Conservation (phyloP, 495 filamentous ascomycete genomes). For the Mytilinidion resinicola region DNA sequence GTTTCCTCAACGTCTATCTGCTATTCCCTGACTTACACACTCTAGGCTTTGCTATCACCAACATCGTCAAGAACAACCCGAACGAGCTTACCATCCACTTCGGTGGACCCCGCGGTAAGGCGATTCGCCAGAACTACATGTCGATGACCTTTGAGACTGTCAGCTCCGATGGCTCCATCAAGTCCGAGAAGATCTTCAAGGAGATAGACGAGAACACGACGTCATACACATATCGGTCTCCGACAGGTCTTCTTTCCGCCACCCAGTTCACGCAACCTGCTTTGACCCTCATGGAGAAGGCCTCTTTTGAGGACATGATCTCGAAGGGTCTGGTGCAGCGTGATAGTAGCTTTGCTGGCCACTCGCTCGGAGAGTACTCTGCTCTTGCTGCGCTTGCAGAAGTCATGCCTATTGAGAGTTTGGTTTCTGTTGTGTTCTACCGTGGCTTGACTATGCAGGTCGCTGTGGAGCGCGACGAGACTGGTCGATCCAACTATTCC, state of each 20-base stretch:
- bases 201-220: constrained; percentile 84
- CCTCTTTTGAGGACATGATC: constrained; percentile 98
- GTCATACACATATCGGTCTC: constrained; percentile 94
- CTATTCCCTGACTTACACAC: constrained; percentile 37
- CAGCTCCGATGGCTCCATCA: constrained; percentile 78
- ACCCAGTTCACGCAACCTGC: constrained; percentile 99
- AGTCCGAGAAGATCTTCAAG: constrained; percentile 99
- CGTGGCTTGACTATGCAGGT: constrained; percentile 99
- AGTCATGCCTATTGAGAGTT: constrained; percentile 97
- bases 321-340: constrained; percentile 91
- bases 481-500: constrained; percentile 90
- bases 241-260: constrained; percentile 89
- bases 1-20: constrained; percentile 21
- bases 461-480: constrained; percentile 90
- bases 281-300: constrained; percentile 98
- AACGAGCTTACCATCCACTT: constrained; percentile 99
- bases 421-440: constrained; percentile 99
- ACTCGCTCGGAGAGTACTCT: constrained; percentile 97
- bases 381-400: constrained; percentile 93
- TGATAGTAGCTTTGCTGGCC: constrained; percentile 94
- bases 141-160: constrained; percentile 99
- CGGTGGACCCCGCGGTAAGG: constrained; percentile 91
- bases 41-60: constrained; percentile 84
- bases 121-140: constrained; percentile 98
- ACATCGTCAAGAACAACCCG: constrained; percentile 99